Conservation (phyloP, 164 flowering plant genomes). For the Liquidambar formosana region DNA sequence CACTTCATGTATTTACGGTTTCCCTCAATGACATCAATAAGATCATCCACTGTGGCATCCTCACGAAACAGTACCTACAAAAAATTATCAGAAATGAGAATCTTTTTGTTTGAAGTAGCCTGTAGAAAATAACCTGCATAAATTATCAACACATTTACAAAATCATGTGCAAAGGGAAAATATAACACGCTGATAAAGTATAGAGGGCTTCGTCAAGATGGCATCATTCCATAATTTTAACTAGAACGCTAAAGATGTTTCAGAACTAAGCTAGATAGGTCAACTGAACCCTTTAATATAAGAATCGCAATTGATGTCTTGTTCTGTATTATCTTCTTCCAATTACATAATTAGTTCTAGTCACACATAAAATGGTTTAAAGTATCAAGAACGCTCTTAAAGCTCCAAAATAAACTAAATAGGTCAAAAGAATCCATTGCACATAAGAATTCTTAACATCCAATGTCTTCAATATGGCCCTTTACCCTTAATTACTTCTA, state of each 20-base stretch:
- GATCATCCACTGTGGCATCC: constrained; percentile 99
- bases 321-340: background rate
- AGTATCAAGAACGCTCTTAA: background rate
- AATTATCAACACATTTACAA: background rate
- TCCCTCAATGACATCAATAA: constrained; percentile 98
- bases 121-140: background rate
- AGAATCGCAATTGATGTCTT: background rate
- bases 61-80: constrained; percentile 86
- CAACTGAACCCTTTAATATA: background rate
- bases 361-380: background rate
- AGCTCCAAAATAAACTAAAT: background rate
- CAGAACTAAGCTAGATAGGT: too few species aligned
- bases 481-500: too few species aligned
- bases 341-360: background rate
- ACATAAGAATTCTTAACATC: background rate
- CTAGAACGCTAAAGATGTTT: background rate
- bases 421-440: background rate
- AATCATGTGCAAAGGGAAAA: background rate
- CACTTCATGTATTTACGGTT: constrained; percentile 99
- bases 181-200: background rate
- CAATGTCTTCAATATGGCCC: background rate
- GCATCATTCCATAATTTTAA: background rate
- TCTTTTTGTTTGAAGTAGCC: background rate
- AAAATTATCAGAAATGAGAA: constrained; percentile 4
- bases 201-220: background rate